Evolutionary conservation across 208 protist species (phyloP).

Genomic region (Balamuthia mandrillaris): DNA sequence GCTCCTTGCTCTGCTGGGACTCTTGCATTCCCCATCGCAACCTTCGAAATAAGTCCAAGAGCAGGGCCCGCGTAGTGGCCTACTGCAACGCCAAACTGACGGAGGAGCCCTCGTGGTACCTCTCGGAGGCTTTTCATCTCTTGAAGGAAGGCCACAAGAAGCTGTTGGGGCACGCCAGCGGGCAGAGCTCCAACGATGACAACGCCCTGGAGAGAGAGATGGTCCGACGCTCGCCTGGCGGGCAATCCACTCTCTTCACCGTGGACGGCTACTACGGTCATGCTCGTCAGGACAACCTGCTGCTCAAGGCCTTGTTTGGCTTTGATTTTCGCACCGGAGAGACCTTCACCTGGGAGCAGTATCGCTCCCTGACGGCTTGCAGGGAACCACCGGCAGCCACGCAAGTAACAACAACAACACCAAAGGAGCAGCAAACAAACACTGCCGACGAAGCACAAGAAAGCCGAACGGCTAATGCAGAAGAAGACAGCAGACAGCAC

Average conservation of each 20-base stretch:
- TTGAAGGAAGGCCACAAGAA: background rate
- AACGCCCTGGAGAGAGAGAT: background rate
- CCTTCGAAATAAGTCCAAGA: background rate
- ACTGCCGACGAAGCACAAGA: too few relatives aligned
- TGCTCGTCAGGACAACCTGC: background rate
- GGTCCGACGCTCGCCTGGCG: background rate
- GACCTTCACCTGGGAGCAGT: background rate
- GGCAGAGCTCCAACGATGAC: background rate
- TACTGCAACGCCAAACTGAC: background rate
- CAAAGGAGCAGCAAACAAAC: too few relatives aligned
- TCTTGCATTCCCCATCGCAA: background rate
- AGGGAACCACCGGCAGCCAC: too few relatives aligned
- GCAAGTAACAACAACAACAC: too few relatives aligned
- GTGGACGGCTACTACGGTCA: background rate
- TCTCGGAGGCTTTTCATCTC: background rate
- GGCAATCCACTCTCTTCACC: background rate
- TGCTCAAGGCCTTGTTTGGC: background rate
- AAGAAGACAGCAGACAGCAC: too few relatives aligned
- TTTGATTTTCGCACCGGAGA: background rate
- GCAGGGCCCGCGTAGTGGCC: background rate
- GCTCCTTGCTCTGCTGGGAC: background rate
- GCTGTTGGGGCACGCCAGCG: background rate
- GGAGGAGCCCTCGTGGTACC: background rate
- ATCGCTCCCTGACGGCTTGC: background rate
- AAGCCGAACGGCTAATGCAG: too few relatives aligned